These are phyloP conservation scores for Xerocomus brunneocitrinus DNA, from an alignment of 768 basidiomycete genomes.

Conservation along the genomic window DNA sequence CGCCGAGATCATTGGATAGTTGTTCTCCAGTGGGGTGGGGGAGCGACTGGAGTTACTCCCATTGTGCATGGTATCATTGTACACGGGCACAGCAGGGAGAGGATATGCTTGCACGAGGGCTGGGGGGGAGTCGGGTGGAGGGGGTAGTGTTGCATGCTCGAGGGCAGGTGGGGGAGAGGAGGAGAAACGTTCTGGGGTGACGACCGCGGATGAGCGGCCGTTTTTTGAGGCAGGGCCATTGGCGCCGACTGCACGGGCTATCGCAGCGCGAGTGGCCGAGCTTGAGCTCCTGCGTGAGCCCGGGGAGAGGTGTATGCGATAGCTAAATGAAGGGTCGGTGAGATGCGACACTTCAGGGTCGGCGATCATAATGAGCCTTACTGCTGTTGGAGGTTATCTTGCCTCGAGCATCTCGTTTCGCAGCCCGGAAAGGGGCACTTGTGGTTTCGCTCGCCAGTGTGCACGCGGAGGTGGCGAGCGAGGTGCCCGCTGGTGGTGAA, in stretches of 20 bases:
- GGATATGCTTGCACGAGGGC: slow-evolving; percentile 44
- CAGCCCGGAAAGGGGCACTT: slow-evolving; percentile 95
- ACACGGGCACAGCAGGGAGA: slow-evolving; percentile 17
- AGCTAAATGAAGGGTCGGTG: slow-evolving; percentile 39
- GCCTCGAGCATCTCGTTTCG: slow-evolving; percentile 83
- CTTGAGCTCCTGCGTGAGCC: slow-evolving; percentile 66
- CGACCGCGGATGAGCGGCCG: slow-evolving; percentile 22
- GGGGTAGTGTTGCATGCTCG: slow-evolving; percentile 37
- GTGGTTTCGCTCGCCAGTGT: slow-evolving; percentile 90
- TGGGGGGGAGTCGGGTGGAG: slow-evolving; percentile 55
- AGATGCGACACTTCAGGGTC: slow-evolving; percentile 16
- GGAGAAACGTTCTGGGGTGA: slow-evolving; percentile 24
- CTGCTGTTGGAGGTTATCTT: slow-evolving; percentile 72
- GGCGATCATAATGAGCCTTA: slow-evolving; percentile 1
- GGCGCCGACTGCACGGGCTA: slow-evolving; percentile 39
- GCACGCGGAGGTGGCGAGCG: slow-evolving; percentile 81
- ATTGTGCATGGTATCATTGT: slow-evolving; percentile 28
- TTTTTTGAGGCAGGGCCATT: slow-evolving; percentile 15
- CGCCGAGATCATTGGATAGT: slow-evolving; percentile 37
- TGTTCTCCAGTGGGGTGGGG: slow-evolving; percentile 41
- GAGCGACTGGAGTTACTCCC: slow-evolving; percentile 39
- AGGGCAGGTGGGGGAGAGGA: slow-evolving; percentile 40
- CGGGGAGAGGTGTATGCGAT: slow-evolving; percentile 77
- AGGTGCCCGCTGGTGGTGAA: slow-evolving; percentile 91
- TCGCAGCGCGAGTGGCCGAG: slow-evolving; percentile 52